Conservation (phyloP, 1,139 yeast species). For the Sugiyamaella xylanicola region DNA sequence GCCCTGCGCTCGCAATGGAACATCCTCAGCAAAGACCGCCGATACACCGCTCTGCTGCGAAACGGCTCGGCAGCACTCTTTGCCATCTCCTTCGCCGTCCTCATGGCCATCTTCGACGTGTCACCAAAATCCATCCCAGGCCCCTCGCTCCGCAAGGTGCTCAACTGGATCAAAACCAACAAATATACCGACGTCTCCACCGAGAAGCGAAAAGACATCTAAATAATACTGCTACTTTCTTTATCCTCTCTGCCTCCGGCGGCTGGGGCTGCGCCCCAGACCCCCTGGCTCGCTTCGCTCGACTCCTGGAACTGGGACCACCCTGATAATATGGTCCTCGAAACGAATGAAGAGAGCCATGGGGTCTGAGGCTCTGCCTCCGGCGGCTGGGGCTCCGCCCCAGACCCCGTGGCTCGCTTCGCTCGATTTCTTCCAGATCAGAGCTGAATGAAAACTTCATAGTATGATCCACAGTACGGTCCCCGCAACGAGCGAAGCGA, state of each 20-base stretch:
- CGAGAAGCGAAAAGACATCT: neutral
- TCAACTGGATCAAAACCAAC: slow-evolving; percentile 41
- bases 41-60: slow-evolving; percentile 33
- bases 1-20: slow-evolving; percentile 46
- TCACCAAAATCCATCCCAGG: slow-evolving; percentile 44
- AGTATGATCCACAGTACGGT: no score
- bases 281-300: neutral
- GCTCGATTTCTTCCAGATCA: no score
- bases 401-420: neutral
- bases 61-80: slow-evolving; percentile 42
- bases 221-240: neutral
- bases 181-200: slow-evolving; percentile 24
- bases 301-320: no score
- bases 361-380: slow-evolving; percentile 2
- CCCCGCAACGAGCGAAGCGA: neutral
- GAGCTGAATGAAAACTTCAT: no score
- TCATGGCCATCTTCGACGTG: slow-evolving; percentile 41
- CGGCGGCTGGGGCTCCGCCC: neutral
- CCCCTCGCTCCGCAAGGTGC: slow-evolving; percentile 37
- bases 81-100: slow-evolving; percentile 40
- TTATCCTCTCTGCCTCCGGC: neutral
- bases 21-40: slow-evolving; percentile 35
- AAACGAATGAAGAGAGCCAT: no score
- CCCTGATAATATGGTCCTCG: no score
- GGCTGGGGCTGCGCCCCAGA: neutral